Evolutionary conservation across 257 asterid species (phyloP).

Genomic region (Solanum neorickii): DNA sequence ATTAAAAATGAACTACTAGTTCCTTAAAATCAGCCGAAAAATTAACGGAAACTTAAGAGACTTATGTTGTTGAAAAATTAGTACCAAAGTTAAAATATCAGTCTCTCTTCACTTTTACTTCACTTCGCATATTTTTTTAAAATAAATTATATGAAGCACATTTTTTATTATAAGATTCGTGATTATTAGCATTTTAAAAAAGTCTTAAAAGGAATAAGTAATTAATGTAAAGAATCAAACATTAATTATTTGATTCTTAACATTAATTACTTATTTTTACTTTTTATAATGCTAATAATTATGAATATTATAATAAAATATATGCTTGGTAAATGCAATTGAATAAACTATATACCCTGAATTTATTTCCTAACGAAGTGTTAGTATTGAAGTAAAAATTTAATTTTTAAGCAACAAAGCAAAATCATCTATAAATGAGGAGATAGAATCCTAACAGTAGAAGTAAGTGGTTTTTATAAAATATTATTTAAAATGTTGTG

Average conservation of each 20-base stretch:
- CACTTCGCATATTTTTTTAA: neutral
- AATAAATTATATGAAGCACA: neutral
- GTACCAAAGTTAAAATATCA: neutral
- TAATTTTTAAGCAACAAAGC: neutral
- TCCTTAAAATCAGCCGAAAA: neutral
- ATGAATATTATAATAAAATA: no score
- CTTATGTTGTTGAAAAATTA: neutral
- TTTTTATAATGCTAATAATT: no score
- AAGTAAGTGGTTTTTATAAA: neutral
- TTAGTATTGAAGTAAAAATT: neutral
- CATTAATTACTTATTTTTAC: no score
- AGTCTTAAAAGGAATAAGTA: no score
- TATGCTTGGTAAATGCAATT: neutral
- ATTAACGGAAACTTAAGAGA: neutral
- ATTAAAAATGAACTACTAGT: neutral
- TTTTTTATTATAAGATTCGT: neutral
- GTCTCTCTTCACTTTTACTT: neutral
- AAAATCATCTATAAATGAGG: neutral
- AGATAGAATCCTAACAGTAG: neutral
- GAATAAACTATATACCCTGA: neutral
- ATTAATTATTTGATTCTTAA: no score
- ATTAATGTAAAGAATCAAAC: neutral
- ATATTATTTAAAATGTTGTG: neutral
- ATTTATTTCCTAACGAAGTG: neutral
- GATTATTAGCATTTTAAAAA: no score